Evolutionary conservation across 257 asterid genomes (phyloP).

Genomic region (Forsythia viridissima): DNA sequence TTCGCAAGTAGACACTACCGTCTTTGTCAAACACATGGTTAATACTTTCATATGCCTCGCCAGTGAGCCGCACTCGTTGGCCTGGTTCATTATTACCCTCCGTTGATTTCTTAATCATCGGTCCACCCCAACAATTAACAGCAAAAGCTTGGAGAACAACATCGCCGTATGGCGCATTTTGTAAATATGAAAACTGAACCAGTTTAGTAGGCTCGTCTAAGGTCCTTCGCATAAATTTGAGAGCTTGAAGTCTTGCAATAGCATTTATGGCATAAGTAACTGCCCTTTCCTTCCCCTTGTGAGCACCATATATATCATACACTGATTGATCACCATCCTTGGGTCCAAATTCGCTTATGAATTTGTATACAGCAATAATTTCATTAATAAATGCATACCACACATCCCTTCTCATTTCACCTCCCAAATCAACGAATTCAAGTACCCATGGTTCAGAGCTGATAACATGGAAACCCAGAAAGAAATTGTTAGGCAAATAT

Average conservation of each 20-base stretch:
- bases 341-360: slow-evolving; percentile 78
- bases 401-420: slow-evolving; percentile 93
- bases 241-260: slow-evolving; percentile 87
- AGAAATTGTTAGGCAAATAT: neutral
- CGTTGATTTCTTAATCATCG: slow-evolving; percentile 45
- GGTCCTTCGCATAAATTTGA: slow-evolving; percentile 66
- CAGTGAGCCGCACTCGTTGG: slow-evolving; percentile 24
- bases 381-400: slow-evolving; percentile 85
- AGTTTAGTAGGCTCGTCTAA: slow-evolving; percentile 86
- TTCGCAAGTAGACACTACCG: slow-evolving; percentile 81
- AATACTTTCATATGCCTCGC: slow-evolving; percentile 49
- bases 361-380: slow-evolving; percentile 66
- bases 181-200: slow-evolving; percentile 72
- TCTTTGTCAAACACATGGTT: slow-evolving; percentile 70
- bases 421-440: slow-evolving; percentile 87
- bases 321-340: slow-evolving; percentile 65
- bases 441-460: slow-evolving; percentile 70
- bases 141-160: slow-evolving; percentile 85
- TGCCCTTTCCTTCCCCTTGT: slow-evolving; percentile 71
- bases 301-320: slow-evolving; percentile 67
- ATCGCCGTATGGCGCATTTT: slow-evolving; percentile 77
- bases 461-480: slow-evolving; percentile 12
- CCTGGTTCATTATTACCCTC: slow-evolving; percentile 34
- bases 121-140: slow-evolving; percentile 89
- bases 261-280: slow-evolving; percentile 55